phyloP scores from a whole-genome alignment of 495 filamentous ascomycete genomes.

The Elasticomyces elasticus region DNA sequence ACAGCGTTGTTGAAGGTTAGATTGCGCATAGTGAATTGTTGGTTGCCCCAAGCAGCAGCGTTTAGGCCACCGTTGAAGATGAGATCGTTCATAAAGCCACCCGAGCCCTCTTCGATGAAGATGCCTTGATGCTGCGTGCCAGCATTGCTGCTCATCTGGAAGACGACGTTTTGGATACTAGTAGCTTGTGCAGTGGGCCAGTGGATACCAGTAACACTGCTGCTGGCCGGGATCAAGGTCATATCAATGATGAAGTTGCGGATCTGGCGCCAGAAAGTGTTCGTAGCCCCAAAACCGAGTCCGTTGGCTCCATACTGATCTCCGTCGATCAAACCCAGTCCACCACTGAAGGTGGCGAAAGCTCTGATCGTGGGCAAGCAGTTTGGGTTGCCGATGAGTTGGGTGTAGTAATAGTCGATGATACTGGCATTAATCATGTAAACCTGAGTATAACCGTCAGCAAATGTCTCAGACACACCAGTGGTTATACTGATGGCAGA shows the following conservation, averaged over 20 bases:
- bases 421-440: constrained; percentile 30
- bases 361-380: constrained; percentile 56
- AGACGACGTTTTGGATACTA: constrained; percentile 67
- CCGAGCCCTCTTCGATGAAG: constrained; percentile 68
- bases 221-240: constrained; percentile 47
- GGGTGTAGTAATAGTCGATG: constrained; percentile 33
- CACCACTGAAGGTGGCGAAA: constrained; percentile 48
- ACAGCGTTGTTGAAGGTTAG: constrained; percentile 54
- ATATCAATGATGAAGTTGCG: constrained; percentile 69
- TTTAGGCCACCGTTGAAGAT: constrained; percentile 62
- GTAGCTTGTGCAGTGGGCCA: constrained; percentile 66
- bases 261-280: constrained; percentile 69
- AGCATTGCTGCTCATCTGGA: constrained; percentile 56
- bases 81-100: constrained; percentile 55
- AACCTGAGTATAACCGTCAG: too few relatives aligned
- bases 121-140: constrained; percentile 79
- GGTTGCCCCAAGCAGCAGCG: constrained; percentile 59
- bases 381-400: constrained; percentile 45
- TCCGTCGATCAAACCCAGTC: constrained; percentile 51
- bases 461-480: too few relatives aligned
- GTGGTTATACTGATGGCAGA: too few relatives aligned
- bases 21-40: constrained; percentile 75
- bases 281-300: constrained; percentile 42
- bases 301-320: constrained; percentile 24
- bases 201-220: constrained; percentile 56